phyloP scores from a whole-genome alignment of 2,329 filamentous ascomycete species.

The Madurella fahalii region DNA sequence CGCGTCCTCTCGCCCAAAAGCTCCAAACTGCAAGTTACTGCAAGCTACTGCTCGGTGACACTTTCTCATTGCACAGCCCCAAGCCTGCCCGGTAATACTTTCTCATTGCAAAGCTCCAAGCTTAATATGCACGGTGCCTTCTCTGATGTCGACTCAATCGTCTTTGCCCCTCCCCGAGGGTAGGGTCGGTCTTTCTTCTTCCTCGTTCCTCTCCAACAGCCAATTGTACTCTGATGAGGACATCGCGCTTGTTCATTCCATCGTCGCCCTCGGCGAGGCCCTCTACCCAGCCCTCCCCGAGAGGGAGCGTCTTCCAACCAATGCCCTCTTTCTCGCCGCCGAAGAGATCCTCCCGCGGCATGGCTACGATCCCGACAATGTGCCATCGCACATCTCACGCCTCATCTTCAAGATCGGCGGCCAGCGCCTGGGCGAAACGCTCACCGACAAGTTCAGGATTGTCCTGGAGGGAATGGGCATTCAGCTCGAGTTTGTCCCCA shows the following conservation, averaged over 20 bases:
- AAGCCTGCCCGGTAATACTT: not conserved
- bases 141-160: slow-evolving; percentile 36
- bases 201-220: slow-evolving; percentile 2
- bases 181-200: slow-evolving; percentile 28
- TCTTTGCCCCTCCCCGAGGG: slow-evolving; percentile 35
- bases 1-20: not conserved
- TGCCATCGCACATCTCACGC: slow-evolving; percentile 67
- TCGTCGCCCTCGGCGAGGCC: slow-evolving; percentile 67
- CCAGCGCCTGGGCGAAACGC: slow-evolving; percentile 50
- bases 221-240: slow-evolving; percentile 53
- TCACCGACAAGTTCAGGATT: slow-evolving; percentile 67
- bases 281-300: slow-evolving; percentile 55
- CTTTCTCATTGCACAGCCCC: too few relatives aligned
- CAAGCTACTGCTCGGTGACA: too few relatives aligned
- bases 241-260: slow-evolving; percentile 71
- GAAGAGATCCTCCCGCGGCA: slow-evolving; percentile 68
- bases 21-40: too few relatives aligned
- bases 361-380: slow-evolving; percentile 67
- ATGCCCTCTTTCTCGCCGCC: slow-evolving; percentile 77
- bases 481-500: slow-evolving; percentile 55
- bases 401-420: slow-evolving; percentile 77
- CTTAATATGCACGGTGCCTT: slow-evolving; percentile 35
- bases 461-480: slow-evolving; percentile 68
- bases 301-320: slow-evolving; percentile 63
- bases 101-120: not conserved